Conservation (phyloP, 805 yeast genomes). For the Monosporozyma servazzii region DNA sequence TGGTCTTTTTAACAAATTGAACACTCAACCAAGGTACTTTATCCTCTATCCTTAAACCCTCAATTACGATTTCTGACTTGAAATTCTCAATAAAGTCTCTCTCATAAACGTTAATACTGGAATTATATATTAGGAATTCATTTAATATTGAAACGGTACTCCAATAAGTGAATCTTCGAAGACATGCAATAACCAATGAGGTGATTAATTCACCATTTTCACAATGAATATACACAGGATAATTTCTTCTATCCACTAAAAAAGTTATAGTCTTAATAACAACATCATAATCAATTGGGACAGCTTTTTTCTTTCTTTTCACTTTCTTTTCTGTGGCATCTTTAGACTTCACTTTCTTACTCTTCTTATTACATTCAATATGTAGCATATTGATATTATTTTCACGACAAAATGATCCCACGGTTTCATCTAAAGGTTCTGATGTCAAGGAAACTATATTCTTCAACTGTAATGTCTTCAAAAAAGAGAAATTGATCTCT, state of each 20-base stretch:
- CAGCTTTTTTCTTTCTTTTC: slow-evolving; percentile 74
- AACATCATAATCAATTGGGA: slow-evolving; percentile 62
- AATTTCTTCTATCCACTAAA: slow-evolving; percentile 46
- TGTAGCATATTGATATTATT: slow-evolving; percentile 59
- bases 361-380: slow-evolving; percentile 25
- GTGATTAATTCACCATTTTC: slow-evolving; percentile 84
- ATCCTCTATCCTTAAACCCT: slow-evolving; percentile 25
- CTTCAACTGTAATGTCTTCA: slow-evolving; percentile 53
- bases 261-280: slow-evolving; percentile 53
- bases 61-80: slow-evolving; percentile 52
- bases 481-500: slow-evolving; percentile 57
- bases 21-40: slow-evolving; percentile 30
- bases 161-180: slow-evolving; percentile 80
- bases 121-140: slow-evolving; percentile 71
- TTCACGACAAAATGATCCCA: slow-evolving; percentile 43
- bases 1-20: slow-evolving; percentile 10
- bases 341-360: slow-evolving; percentile 10
- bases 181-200: slow-evolving; percentile 74
- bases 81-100: slow-evolving; percentile 76
- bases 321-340: slow-evolving; percentile 32
- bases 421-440: slow-evolving; percentile 43
- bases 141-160: slow-evolving; percentile 77
- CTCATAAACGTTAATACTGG: slow-evolving; percentile 74
- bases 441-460: slow-evolving; percentile 78
- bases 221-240: slow-evolving; percentile 80